These are phyloP conservation scores for Cantharellus cinnabarinus DNA, from an alignment of 768 basidiomycete species.

Conservation along the genomic window DNA sequence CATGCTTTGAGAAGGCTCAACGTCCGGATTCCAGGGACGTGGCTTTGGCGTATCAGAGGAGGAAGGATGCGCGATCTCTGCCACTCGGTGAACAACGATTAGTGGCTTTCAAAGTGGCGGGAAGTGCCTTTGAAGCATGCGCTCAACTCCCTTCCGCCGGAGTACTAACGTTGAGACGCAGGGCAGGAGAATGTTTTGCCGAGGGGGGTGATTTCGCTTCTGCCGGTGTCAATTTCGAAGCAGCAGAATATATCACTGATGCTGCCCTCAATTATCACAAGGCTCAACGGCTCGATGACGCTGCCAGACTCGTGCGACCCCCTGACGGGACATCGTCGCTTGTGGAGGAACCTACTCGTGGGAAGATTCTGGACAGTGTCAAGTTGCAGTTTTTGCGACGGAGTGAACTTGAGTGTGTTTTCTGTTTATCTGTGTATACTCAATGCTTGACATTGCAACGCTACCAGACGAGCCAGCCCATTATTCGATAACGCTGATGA, in stretches of 20 bases:
- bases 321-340: conserved; percentile 12
- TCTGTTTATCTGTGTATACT: conserved; percentile 1
- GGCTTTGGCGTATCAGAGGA: neutral
- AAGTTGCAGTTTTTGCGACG: conserved; percentile 26
- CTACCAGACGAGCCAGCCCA: conserved; percentile 23
- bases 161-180: neutral
- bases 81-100: neutral
- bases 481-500: conserved; percentile 33
- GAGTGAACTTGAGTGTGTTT: conserved; percentile 19
- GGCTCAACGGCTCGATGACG: conserved; percentile 3
- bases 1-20: conserved; percentile 5
- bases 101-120: neutral
- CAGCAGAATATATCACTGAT: conserved; percentile 5
- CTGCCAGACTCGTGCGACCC: neutral
- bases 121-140: neutral
- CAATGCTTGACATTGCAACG: neutral
- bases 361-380: conserved; percentile 24
- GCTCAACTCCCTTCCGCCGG: neutral
- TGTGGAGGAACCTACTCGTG: conserved; percentile 17
- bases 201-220: neutral
- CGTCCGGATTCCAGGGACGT: neutral
- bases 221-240: neutral
- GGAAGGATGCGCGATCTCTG: neutral
- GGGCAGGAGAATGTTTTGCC: conserved; percentile 5
- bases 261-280: conserved; percentile 4